Conservation (phyloP, 495 filamentous ascomycete species). For the Saxophila tyrrhenica region DNA sequence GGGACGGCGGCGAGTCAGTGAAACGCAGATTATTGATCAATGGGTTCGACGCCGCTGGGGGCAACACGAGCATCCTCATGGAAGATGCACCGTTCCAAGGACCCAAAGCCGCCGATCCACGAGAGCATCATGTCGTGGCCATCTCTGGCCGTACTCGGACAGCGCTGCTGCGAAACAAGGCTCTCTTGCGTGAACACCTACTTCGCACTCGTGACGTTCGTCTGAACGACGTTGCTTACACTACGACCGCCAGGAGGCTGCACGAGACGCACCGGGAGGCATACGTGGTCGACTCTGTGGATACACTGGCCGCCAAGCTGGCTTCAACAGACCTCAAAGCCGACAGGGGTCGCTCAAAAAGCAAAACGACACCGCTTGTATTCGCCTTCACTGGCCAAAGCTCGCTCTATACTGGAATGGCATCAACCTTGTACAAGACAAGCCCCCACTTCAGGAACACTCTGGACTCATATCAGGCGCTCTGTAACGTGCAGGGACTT, state of each 20-base stretch:
- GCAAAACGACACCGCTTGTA: neutral
- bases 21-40: constrained; percentile 51
- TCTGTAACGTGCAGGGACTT: constrained; percentile 6
- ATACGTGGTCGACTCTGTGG: constrained; percentile 4
- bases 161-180: neutral
- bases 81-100: constrained; percentile 40
- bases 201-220: constrained; percentile 11
- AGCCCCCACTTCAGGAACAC: constrained; percentile 2
- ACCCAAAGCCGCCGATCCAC: constrained; percentile 33
- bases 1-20: constrained; percentile 9
- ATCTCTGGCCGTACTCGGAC: constrained; percentile 32
- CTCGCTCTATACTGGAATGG: constrained; percentile 5
- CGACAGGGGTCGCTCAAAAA: constrained; percentile 2
- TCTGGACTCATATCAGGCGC: constrained; percentile 1
- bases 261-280: constrained; percentile 17
- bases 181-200: neutral
- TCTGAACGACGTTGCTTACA: constrained; percentile 14
- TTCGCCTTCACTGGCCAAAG: constrained; percentile 20
- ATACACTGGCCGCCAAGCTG: neutral
- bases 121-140: constrained; percentile 43
- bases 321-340: constrained; percentile 25
- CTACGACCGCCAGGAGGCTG: constrained; percentile 18
- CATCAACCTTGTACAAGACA: constrained; percentile 1
- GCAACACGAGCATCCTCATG: constrained; percentile 44
- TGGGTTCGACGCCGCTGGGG: constrained; percentile 55